Evolutionary conservation across 1,139 yeast species (phyloP).

Genomic region (Pichia inconspicua): DNA sequence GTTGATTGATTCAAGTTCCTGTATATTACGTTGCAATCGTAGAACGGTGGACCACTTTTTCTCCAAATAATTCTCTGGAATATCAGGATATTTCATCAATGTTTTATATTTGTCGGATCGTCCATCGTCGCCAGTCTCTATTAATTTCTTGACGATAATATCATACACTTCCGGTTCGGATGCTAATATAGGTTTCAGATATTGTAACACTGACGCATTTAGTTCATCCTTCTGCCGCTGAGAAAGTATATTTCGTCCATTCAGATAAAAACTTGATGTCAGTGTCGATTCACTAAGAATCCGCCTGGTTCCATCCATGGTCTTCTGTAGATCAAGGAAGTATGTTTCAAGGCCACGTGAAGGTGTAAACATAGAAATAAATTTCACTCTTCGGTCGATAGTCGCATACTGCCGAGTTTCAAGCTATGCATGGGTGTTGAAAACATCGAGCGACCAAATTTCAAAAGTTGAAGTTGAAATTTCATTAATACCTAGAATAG

Average conservation of each 20-base stretch:
- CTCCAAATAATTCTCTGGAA: constrained; percentile 46
- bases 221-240: constrained; percentile 13
- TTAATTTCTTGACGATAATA: neutral
- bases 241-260: constrained; percentile 8
- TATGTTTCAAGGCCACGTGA: neutral
- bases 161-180: constrained; percentile 2
- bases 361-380: neutral
- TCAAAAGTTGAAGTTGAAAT: neutral
- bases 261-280: constrained; percentile 5
- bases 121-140: neutral
- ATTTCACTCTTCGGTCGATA: neutral
- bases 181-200: constrained; percentile 10
- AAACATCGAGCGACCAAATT: neutral
- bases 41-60: constrained; percentile 88
- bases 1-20: constrained; percentile 40
- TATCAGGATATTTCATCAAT: constrained; percentile 11
- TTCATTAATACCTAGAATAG: neutral
- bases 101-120: neutral
- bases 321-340: too few species aligned
- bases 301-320: neutral
- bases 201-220: constrained; percentile 14
- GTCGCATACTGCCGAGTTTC: neutral
- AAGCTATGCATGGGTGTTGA: neutral
- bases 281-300: constrained; percentile 7
- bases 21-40: constrained; percentile 65